Percentiles rank a stretch among this genome's conserved stretches.
These are phyloP conservation scores for Diaporthe batatas DNA, from an alignment of 2,329 filamentous ascomycete species.

Conservation along the genomic window DNA sequence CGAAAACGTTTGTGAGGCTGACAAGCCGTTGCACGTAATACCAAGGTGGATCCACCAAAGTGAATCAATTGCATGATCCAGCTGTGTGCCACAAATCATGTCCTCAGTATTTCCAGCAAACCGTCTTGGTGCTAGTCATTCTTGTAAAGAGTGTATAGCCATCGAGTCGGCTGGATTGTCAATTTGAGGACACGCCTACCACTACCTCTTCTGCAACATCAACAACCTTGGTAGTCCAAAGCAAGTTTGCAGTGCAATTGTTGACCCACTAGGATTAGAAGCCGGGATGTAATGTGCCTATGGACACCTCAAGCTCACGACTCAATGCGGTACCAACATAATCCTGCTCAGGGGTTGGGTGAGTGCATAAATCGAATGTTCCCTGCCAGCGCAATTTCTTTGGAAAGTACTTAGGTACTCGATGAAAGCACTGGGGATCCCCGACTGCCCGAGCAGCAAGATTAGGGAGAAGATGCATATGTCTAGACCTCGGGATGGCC, in stretches of 20 bases:
- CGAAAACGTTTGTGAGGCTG: background rate
- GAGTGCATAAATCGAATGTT: background rate
- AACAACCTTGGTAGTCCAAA: background rate
- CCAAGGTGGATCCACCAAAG: background rate
- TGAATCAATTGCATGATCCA: background rate
- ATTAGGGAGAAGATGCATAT: background rate
- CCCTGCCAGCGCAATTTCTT: background rate
- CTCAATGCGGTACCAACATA: background rate
- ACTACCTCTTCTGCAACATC: background rate
- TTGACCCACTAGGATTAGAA: background rate
- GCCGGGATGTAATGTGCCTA: background rate
- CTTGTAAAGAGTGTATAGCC: background rate
- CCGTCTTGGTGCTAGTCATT: no score
- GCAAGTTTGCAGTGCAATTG: background rate
- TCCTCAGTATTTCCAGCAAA: background rate
- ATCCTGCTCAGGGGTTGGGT: background rate
- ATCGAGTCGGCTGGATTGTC: background rate
- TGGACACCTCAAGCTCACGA: background rate
- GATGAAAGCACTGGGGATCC: background rate
- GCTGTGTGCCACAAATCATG: background rate
- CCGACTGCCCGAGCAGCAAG: background rate
- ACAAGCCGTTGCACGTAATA: background rate
- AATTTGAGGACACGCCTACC: background rate
- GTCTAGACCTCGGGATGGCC: conserved; percentile 9
- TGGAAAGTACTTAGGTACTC: background rate